These are phyloP conservation scores for Jacaranda copaia DNA, from an alignment of 257 asterid genomes.

Conservation along the genomic window DNA sequence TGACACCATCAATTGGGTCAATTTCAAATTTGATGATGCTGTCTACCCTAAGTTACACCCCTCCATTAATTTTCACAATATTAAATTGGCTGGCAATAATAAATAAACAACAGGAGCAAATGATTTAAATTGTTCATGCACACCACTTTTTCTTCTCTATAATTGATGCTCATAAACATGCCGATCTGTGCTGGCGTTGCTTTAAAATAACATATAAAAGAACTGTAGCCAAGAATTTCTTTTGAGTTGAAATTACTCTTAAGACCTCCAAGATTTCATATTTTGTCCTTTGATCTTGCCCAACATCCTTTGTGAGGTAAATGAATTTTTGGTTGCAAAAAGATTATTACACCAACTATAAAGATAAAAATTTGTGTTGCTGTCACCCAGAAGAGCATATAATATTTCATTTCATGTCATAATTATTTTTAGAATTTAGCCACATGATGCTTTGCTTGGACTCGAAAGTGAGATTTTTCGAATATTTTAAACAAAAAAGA, in stretches of 20 bases:
- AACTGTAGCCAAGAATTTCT: background rate
- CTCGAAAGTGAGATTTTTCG: too few species aligned
- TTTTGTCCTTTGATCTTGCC: background rate
- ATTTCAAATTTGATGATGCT: background rate
- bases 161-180: background rate
- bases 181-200: background rate
- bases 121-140: background rate
- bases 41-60: background rate
- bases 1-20: background rate
- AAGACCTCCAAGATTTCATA: background rate
- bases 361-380: too few species aligned
- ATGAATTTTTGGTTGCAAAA: background rate
- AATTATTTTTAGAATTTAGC: background rate
- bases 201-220: background rate
- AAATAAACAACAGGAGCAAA: background rate
- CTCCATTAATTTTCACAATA: too few species aligned
- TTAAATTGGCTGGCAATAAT: background rate
- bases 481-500: too few species aligned
- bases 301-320: background rate
- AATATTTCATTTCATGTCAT: background rate
- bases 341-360: too few species aligned
- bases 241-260: constrained; percentile 9
- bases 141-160: background rate
- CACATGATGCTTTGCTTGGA: too few species aligned
- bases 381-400: too few species aligned